Conservation (phyloP, 1,284 basidiomycete species). For the Apiotrichum gamsii region DNA sequence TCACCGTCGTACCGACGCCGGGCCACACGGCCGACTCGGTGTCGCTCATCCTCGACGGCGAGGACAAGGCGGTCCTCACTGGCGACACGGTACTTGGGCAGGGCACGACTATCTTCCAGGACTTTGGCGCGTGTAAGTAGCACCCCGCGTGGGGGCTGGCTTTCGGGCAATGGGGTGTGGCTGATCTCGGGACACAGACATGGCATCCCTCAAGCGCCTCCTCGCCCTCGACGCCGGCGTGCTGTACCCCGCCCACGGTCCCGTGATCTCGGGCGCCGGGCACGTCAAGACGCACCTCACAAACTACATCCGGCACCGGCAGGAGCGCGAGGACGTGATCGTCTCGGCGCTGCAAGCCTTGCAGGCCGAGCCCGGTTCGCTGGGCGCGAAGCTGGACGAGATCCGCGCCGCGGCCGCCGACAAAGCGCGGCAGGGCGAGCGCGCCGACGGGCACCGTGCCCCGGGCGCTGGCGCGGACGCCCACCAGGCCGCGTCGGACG, state of each 20-base stretch:
- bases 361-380: slow-evolving; percentile 4
- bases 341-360: slow-evolving; percentile 18
- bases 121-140: slow-evolving; percentile 63
- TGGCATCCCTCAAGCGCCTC: slow-evolving; percentile 37
- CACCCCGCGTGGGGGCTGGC: neutral
- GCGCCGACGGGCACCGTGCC: slow-evolving; percentile 1
- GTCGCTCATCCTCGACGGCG: slow-evolving; percentile 55
- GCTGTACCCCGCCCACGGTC: slow-evolving; percentile 87
- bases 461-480: slow-evolving; percentile 6
- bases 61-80: slow-evolving; percentile 64
- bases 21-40: slow-evolving; percentile 89
- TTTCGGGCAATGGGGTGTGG: too few relatives aligned
- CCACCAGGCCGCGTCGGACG: neutral
- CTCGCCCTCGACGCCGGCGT: slow-evolving; percentile 35
- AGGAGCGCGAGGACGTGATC: slow-evolving; percentile 76
- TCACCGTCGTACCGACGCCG: slow-evolving; percentile 74
- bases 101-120: slow-evolving; percentile 84
- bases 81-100: slow-evolving; percentile 88
- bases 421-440: slow-evolving; percentile 1
- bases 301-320: slow-evolving; percentile 72
- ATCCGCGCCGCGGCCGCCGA: slow-evolving; percentile 12
- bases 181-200: too few relatives aligned
- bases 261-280: slow-evolving; percentile 53
- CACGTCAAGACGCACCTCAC: slow-evolving; percentile 50
- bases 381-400: slow-evolving; percentile 14